Evolutionary conservation across 23 red algal genomes (phyloP).

Genomic region (Agarophyton chilense): DNA sequence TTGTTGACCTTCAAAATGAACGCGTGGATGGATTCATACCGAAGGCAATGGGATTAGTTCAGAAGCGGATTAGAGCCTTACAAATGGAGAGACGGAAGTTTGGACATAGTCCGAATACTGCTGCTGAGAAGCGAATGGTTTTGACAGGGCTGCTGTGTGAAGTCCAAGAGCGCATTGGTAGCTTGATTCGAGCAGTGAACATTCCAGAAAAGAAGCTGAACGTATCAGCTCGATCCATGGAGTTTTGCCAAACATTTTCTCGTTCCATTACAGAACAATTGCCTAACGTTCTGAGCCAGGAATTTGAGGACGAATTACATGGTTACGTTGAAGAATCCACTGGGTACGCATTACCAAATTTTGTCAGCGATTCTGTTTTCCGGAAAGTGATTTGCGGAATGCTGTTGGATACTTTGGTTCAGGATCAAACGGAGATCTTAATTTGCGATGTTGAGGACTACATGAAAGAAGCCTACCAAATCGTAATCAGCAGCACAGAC

Average conservation of each 20-base stretch:
- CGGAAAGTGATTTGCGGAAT: too few relatives aligned
- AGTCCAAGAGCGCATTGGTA: not conserved
- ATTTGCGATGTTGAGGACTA: too few relatives aligned
- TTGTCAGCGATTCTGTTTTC: too few relatives aligned
- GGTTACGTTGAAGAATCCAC: not conserved
- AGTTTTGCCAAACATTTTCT: not conserved
- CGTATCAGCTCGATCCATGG: not conserved
- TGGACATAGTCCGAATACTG: not conserved
- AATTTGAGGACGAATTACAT: not conserved
- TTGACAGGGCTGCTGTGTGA: not conserved
- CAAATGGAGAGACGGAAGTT: not conserved
- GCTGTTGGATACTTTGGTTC: too few relatives aligned
- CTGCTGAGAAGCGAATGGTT: not conserved
- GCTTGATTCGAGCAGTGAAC: not conserved
- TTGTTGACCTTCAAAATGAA: slow-evolving; percentile 27
- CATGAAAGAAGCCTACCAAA: too few relatives aligned
- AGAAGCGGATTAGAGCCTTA: not conserved
- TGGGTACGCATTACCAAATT: not conserved
- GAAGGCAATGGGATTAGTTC: not conserved
- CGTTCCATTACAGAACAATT: not conserved
- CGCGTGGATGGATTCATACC: slow-evolving; percentile 23
- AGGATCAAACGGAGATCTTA: too few relatives aligned
- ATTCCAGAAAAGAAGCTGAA: not conserved
- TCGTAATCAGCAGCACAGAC: too few relatives aligned
- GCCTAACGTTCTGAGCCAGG: not conserved